Conservation (phyloP, 2,329 filamentous ascomycete species). For the Volutella citrinella region DNA sequence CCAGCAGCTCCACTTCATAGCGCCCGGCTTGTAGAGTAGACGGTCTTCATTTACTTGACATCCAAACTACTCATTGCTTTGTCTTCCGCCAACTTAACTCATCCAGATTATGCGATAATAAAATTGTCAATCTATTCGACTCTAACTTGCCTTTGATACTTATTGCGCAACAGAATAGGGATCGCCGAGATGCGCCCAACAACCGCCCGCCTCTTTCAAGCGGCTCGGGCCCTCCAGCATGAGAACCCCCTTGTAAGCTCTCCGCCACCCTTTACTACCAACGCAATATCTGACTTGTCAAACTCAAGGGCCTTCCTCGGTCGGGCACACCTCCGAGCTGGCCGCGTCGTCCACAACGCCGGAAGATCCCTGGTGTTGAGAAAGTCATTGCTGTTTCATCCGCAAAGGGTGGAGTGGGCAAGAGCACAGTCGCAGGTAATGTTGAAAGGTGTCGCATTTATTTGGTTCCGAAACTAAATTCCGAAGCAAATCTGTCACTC, state of each 20-base stretch:
- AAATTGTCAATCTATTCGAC: no score
- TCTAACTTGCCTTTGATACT: no score
- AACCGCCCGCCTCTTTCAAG: conserved; percentile 34
- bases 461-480: not conserved
- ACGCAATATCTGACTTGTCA: no score
- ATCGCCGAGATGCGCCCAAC: conserved; percentile 39
- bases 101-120: no score
- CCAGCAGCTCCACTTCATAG: no score
- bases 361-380: conserved; percentile 77
- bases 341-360: conserved; percentile 75
- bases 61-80: not conserved
- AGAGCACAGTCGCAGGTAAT: conserved; percentile 89
- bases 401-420: conserved; percentile 96
- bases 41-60: not conserved
- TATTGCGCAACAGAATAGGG: no score
- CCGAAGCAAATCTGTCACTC: conserved; percentile 73
- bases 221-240: conserved; percentile 48
- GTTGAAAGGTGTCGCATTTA: no score
- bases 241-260: conserved; percentile 78
- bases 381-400: conserved; percentile 97
- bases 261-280: no score
- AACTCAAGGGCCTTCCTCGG: conserved; percentile 72
- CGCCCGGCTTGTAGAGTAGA: no score
- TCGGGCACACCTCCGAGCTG: conserved; percentile 57
- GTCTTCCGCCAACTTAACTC: no score